Evolutionary conservation across 2,329 filamentous ascomycete genomes (phyloP).

Genomic region (Ophiostoma australiae): DNA sequence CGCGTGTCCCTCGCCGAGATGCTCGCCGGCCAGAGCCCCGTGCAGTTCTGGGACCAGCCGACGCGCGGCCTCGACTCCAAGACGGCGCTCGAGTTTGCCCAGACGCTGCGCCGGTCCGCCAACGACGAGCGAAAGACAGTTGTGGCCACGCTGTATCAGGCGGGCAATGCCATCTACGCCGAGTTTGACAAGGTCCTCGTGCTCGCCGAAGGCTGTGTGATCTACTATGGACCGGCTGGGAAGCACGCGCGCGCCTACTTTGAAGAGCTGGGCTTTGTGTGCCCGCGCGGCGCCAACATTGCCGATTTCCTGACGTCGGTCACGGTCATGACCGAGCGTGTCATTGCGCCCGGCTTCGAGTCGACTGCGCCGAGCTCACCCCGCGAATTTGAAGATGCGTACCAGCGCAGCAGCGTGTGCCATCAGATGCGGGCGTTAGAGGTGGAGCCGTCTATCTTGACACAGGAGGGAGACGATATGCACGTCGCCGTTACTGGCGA

Average conservation of each 20-base stretch:
- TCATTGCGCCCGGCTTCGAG: slow-evolving; percentile 53
- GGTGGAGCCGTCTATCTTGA: slow-evolving; percentile 47
- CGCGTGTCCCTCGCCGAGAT: slow-evolving; percentile 61
- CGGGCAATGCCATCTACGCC: slow-evolving; percentile 60
- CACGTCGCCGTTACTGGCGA: slow-evolving; percentile 53
- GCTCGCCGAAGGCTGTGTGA: slow-evolving; percentile 57
- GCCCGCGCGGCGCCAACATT: slow-evolving; percentile 61
- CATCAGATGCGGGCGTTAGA: slow-evolving; percentile 48
- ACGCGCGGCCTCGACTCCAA: slow-evolving; percentile 70
- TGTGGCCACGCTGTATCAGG: slow-evolving; percentile 69
- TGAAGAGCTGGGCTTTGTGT: slow-evolving; percentile 60
- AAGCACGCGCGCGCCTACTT: slow-evolving; percentile 59
- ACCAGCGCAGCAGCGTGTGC: slow-evolving; percentile 45
- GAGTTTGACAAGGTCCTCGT: slow-evolving; percentile 56
- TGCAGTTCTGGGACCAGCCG: slow-evolving; percentile 68
- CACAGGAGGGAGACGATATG: slow-evolving; percentile 46
- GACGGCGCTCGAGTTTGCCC: slow-evolving; percentile 71
- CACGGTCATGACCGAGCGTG: slow-evolving; percentile 54
- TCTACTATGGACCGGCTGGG: slow-evolving; percentile 57
- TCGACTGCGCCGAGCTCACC: slow-evolving; percentile 55
- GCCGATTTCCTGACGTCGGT: slow-evolving; percentile 72
- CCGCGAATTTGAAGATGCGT: slow-evolving; percentile 52
- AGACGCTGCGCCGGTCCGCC: slow-evolving; percentile 62
- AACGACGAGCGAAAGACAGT: slow-evolving; percentile 63
- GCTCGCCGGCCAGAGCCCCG: slow-evolving; percentile 53